Evolutionary conservation across 805 yeast species (phyloP).

Genomic region (Isabelozyma rhagii): DNA sequence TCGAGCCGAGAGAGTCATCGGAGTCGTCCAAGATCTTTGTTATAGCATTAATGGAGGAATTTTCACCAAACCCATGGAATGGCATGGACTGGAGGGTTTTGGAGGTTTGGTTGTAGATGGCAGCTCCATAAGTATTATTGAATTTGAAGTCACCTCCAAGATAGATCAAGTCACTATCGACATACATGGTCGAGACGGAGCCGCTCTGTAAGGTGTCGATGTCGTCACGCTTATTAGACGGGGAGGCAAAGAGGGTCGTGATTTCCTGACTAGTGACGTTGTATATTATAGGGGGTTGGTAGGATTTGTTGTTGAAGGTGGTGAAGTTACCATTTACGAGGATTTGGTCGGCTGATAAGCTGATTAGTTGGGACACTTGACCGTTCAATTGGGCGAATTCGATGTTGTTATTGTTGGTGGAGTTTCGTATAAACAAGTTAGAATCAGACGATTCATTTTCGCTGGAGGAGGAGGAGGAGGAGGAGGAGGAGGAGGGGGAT

Average conservation of each 20-base stretch:
- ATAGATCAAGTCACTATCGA: constrained; percentile 49
- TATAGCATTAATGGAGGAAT: constrained; percentile 62
- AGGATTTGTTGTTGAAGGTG: constrained; percentile 21
- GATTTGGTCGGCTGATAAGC: constrained; percentile 23
- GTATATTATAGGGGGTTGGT: constrained; percentile 32
- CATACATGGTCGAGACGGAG: constrained; percentile 32
- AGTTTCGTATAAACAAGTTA: constrained; percentile 21
- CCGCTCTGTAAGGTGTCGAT: constrained; percentile 21
- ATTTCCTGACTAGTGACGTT: constrained; percentile 24
- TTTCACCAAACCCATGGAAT: constrained; percentile 72
- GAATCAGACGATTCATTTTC: neutral
- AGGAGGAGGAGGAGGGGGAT: neutral
- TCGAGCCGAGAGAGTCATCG: constrained; percentile 31
- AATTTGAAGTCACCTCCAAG: constrained; percentile 77
- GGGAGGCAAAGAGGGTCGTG: constrained; percentile 15
- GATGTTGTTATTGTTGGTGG: constrained; percentile 11
- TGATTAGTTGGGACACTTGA: constrained; percentile 21
- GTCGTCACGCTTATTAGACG: constrained; percentile 10
- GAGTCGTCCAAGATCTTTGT: constrained; percentile 39
- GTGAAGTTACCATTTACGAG: constrained; percentile 37
- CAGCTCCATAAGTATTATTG: constrained; percentile 54
- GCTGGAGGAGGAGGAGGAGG: neutral
- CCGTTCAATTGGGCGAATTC: constrained; percentile 32
- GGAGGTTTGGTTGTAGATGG: constrained; percentile 55
- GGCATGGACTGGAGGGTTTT: constrained; percentile 47